Evolutionary conservation across 2,329 filamentous ascomycete species (phyloP), one percentile per base, ranked within the genome.

Genomic region (Phoma sp.): DNA sequence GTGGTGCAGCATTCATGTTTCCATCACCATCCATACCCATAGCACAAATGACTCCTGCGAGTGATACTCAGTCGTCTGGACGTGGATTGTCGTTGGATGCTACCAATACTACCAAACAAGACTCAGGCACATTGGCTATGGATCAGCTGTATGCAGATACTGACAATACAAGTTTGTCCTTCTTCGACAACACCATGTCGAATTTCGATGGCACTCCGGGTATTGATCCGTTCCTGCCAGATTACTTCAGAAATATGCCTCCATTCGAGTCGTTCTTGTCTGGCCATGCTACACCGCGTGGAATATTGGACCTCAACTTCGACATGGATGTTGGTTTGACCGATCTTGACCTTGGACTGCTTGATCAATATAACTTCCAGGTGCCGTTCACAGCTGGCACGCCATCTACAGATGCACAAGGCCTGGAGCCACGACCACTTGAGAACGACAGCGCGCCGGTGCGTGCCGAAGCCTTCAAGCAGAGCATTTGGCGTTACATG

Each of bases 291-390:
- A 79, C 77, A 5, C 78, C 78, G 11, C 74, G 77, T 22, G 77
- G 78, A 8, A 68, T 78, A 8, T 71, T 79, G 58, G 78, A 79
- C 42, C 75, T 77, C 52, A 77, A 74, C 40, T 75, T 79, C 13
- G 73, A 79, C 48, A 74, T 77, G 35, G 77, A 79, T 48, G 69
- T 80, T 48, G 76, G 78, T 37, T 66, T 80, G 14, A 78, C 77
- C 45, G 77, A 78, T 47, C 59, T 79, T 27, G 78, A 80, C 57
- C 66, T 80, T 35, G 74, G 71, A 38, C 73, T 79, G 38, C 68
- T 80, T 5, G 77, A 80, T 45, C 74, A 75, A 8, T 79, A 79
- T 62, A 79, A 78, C 57, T 73, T 76, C 10, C 71, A 76, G 7
- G 72, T 77, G 38, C 77, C 77, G 0, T 79, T 79, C 57, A 72